Percentiles rank a stretch among this genome's conserved stretches.
Conservation (phyloP, 495 filamentous ascomycete species). For the Jackrogersella minutella region DNA sequence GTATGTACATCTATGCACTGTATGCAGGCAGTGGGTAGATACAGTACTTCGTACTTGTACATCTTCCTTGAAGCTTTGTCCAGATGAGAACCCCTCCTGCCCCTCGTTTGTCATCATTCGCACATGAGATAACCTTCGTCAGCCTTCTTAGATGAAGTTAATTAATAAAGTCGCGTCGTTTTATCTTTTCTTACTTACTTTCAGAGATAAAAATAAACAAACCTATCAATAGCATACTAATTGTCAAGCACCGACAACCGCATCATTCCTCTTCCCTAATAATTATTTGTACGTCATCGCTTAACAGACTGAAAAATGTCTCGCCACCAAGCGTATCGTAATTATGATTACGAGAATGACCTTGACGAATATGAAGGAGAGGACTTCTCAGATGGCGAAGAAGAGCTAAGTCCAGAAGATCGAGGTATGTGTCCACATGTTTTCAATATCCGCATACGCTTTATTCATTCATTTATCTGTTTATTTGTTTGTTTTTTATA, state of each 20-base stretch:
- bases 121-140: not conserved
- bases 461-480: no score
- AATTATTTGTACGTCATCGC: no score
- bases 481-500: no score
- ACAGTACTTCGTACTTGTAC: no score
- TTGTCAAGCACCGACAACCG: no score
- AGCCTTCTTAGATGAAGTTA: not conserved
- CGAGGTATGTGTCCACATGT: slow-evolving; percentile 57
- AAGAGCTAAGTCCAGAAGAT: slow-evolving; percentile 68
- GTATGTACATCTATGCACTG: no score
- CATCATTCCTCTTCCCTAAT: no score
- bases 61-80: no score
- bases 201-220: not conserved
- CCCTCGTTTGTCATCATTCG: not conserved
- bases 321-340: slow-evolving; percentile 66
- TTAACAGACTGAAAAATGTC: slow-evolving; percentile 58
- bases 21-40: no score
- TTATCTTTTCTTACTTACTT: not conserved
- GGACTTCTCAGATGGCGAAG: slow-evolving; percentile 53
- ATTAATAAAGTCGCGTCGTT: no score
- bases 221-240: no score
- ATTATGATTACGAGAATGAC: slow-evolving; percentile 67
- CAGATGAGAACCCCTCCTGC: slow-evolving; percentile 2
- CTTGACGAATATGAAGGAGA: slow-evolving; percentile 67
- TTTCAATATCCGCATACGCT: no score